These are phyloP conservation scores for Xenoacremonium recifei DNA, from an alignment of 2,329 filamentous ascomycete genomes.

Conservation along the genomic window DNA sequence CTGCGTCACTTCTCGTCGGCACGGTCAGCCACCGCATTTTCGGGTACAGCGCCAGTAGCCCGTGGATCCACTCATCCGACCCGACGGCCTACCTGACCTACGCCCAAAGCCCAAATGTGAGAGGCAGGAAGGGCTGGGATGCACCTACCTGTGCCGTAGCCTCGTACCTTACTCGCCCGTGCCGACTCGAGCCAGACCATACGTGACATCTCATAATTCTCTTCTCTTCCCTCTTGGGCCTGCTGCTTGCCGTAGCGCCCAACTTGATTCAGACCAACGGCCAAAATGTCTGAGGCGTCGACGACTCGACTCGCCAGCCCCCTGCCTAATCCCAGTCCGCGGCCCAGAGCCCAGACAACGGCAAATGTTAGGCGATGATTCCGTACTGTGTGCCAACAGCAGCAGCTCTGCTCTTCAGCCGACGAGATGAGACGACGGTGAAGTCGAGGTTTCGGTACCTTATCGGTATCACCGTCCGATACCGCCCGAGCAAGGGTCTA, in stretches of 20 bases:
- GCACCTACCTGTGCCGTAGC: slow-evolving; percentile 2
- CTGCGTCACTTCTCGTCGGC: slow-evolving; percentile 17
- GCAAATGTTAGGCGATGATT: too few relatives aligned
- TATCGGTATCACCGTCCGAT: slow-evolving; percentile 24
- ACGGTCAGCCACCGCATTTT: slow-evolving; percentile 9
- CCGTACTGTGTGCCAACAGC: too few relatives aligned
- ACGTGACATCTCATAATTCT: neutral
- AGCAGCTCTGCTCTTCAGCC: too few relatives aligned
- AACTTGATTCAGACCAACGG: neutral
- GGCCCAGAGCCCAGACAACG: too few relatives aligned
- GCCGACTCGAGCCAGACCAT: neutral
- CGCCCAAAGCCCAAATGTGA: too few relatives aligned
- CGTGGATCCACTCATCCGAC: slow-evolving; percentile 9
- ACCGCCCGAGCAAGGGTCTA: slow-evolving; percentile 18
- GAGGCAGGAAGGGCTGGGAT: too few relatives aligned
- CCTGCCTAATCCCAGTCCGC: too few relatives aligned
- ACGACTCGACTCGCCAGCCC: too few relatives aligned
- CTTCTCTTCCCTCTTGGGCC: neutral
- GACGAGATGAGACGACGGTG: too few relatives aligned
- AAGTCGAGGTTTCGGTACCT: slow-evolving; percentile 15
- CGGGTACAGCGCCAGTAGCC: slow-evolving; percentile 23
- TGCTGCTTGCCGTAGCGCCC: neutral
- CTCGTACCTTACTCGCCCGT: slow-evolving; percentile 1
- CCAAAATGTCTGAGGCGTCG: neutral
- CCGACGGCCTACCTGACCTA: too few relatives aligned